A percentile compares a stretch with the other conserved stretches of the same genome.
Evolutionary conservation across 2,329 filamentous ascomycete genomes (phyloP).

Genomic region (Penicillium psychrosexuale): DNA sequence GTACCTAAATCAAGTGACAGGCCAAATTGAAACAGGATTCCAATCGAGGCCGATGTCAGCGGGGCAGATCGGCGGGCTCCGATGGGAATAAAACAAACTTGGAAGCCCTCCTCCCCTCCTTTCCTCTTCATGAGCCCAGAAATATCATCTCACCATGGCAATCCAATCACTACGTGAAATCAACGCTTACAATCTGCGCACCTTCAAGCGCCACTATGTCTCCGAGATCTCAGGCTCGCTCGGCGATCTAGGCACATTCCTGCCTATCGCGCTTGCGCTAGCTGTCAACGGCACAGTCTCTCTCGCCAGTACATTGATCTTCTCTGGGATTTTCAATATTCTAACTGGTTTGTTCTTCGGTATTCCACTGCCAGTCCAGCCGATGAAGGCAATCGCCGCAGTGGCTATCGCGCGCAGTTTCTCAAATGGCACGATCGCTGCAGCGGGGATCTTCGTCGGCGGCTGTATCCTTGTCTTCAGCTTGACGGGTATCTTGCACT

Average conservation of each 20-base stretch:
- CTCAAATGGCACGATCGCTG: conserved; percentile 68
- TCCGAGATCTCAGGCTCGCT: conserved; percentile 83
- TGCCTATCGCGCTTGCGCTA: conserved; percentile 85
- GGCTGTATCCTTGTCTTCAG: conserved; percentile 72
- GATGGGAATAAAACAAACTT: conserved; percentile 8
- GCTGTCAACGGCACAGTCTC: conserved; percentile 74
- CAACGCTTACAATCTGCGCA: conserved; percentile 53
- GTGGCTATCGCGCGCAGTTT: conserved; percentile 73
- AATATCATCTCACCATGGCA: conserved; percentile 19
- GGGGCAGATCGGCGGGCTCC: conserved; percentile 10
- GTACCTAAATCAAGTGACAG: background rate
- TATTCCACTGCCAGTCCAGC: conserved; percentile 86
- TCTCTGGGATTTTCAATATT: conserved; percentile 84
- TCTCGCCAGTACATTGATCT: conserved; percentile 78
- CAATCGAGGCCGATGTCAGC: background rate
- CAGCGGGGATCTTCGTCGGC: conserved; percentile 77
- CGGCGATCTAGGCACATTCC: conserved; percentile 84
- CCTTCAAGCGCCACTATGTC: conserved; percentile 55
- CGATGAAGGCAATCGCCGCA: conserved; percentile 85
- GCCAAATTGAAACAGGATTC: background rate
- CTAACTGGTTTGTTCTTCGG: conserved; percentile 78
- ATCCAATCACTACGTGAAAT: conserved; percentile 29
- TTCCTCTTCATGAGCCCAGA: background rate
- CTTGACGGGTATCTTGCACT: conserved; percentile 71
- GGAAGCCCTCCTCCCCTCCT: background rate